Percentiles rank a stretch among this genome's conserved stretches.
These are phyloP conservation scores for Mycena galopus DNA, from an alignment of 768 basidiomycete species.

Conservation along the genomic window DNA sequence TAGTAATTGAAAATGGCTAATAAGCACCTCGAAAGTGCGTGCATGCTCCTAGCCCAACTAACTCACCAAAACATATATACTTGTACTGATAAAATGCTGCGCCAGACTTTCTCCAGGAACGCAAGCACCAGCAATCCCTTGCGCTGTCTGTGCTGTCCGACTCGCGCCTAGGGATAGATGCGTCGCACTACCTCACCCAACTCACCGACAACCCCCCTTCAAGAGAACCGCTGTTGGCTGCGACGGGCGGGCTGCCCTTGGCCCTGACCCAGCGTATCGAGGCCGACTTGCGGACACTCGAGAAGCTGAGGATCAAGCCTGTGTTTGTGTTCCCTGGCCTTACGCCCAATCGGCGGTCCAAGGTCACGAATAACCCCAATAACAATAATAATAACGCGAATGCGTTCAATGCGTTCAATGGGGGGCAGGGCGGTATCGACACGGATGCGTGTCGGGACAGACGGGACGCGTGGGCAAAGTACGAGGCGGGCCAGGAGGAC, in stretches of 20 bases:
- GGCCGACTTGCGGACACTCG: conserved; percentile 89
- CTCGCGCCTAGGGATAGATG: conserved; percentile 97
- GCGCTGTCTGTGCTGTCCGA: conserved; percentile 87
- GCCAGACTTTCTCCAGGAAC: conserved; percentile 91
- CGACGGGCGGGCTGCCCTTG: conserved; percentile 94
- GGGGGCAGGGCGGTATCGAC: conserved; percentile 46
- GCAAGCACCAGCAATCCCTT: conserved; percentile 88
- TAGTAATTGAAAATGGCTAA: no score
- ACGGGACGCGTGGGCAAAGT: conserved; percentile 91
- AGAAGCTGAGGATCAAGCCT: conserved; percentile 94
- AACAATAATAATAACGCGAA: no score
- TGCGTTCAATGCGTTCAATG: no score
- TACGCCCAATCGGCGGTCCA: conserved; percentile 79
- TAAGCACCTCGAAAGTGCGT: conserved; percentile 86
- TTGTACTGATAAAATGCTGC: conserved; percentile 30
- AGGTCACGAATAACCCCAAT: conserved; percentile 46
- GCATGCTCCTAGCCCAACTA: no score
- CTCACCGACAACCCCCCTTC: conserved; percentile 83
- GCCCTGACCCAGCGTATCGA: conserved; percentile 91
- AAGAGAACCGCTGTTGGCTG: conserved; percentile 92
- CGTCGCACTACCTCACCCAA: conserved; percentile 86
- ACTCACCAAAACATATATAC: not conserved
- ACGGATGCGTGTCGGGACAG: conserved; percentile 81
- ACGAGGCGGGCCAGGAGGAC: conserved; percentile 93
- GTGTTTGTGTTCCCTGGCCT: conserved; percentile 98